phyloP scores from a whole-genome alignment of 192 early-diverging fungal species.

The Phlyctochytrium bullatum region DNA sequence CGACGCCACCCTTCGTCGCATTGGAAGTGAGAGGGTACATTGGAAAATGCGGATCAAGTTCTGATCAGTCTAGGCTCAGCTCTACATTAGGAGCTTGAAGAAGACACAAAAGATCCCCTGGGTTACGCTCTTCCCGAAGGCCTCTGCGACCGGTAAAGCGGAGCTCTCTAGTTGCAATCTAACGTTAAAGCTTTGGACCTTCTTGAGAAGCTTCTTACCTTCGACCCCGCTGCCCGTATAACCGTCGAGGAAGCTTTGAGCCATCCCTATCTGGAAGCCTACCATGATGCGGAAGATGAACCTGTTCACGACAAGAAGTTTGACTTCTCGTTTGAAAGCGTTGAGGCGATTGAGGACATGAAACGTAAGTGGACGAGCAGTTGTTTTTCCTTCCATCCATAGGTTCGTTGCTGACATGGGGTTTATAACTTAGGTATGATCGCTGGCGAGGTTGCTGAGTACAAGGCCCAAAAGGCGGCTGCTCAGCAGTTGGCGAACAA shows the following conservation, averaged over 20 bases:
- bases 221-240: conserved; percentile 84
- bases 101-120: conserved; percentile 86
- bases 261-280: conserved; percentile 85
- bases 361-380: conserved; percentile 33
- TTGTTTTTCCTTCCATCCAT: no score
- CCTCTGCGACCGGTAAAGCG: conserved; percentile 63
- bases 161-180: background rate
- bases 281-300: conserved; percentile 72
- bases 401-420: background rate
- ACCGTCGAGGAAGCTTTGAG: conserved; percentile 85
- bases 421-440: conserved; percentile 38
- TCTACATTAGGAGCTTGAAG: conserved; percentile 83
- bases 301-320: conserved; percentile 42
- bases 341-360: conserved; percentile 50
- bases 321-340: conserved; percentile 51
- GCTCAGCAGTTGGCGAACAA: conserved; percentile 9
- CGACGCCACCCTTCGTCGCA: conserved; percentile 67
- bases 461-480: conserved; percentile 11
- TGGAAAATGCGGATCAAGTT: background rate
- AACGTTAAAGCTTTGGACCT: conserved; percentile 75
- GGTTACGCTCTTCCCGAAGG: conserved; percentile 77
- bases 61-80: conserved; percentile 63
- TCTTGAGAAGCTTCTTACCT: conserved; percentile 80
- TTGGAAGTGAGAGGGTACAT: conserved; percentile 52
- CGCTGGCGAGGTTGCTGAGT: conserved; percentile 33